These are phyloP conservation scores for Paecilomyces niveus DNA, from an alignment of 2,329 filamentous ascomycete species.

Conservation along the genomic window DNA sequence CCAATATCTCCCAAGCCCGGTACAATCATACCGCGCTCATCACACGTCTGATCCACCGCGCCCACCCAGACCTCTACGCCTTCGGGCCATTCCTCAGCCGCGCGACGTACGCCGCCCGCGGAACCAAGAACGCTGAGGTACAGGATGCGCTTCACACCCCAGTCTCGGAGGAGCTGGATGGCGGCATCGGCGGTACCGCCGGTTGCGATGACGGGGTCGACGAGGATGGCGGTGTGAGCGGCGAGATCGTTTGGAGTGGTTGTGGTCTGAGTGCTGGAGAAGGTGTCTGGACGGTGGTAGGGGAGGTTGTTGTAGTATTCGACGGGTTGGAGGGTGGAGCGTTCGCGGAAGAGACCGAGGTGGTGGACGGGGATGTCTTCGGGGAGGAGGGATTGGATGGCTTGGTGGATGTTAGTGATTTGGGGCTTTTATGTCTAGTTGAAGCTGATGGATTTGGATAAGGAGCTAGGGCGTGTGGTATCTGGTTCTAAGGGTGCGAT, in stretches of 20 bases:
- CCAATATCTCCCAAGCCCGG: slow-evolving; percentile 87
- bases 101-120: slow-evolving; percentile 59
- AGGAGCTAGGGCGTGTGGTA: neutral
- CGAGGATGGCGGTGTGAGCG: slow-evolving; percentile 58
- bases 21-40: slow-evolving; percentile 79
- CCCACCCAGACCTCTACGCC: slow-evolving; percentile 64
- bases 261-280: slow-evolving; percentile 19
- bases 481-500: neutral
- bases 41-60: slow-evolving; percentile 58
- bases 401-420: slow-evolving; percentile 19
- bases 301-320: slow-evolving; percentile 89
- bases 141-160: slow-evolving; percentile 78
- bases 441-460: neutral
- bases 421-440: neutral
- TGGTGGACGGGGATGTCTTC: slow-evolving; percentile 72
- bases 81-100: slow-evolving; percentile 68
- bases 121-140: slow-evolving; percentile 71
- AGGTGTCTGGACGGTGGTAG: slow-evolving; percentile 32
- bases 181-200: slow-evolving; percentile 84
- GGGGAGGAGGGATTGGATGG: slow-evolving; percentile 76
- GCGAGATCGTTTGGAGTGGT: slow-evolving; percentile 30
- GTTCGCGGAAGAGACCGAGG: slow-evolving; percentile 75
- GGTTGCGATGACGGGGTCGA: slow-evolving; percentile 89
- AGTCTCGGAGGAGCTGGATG: slow-evolving; percentile 63
- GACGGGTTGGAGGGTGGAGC: slow-evolving; percentile 17